Conservation (phyloP, 257 asterid genomes). For the Jaltomata sinuosa region DNA sequence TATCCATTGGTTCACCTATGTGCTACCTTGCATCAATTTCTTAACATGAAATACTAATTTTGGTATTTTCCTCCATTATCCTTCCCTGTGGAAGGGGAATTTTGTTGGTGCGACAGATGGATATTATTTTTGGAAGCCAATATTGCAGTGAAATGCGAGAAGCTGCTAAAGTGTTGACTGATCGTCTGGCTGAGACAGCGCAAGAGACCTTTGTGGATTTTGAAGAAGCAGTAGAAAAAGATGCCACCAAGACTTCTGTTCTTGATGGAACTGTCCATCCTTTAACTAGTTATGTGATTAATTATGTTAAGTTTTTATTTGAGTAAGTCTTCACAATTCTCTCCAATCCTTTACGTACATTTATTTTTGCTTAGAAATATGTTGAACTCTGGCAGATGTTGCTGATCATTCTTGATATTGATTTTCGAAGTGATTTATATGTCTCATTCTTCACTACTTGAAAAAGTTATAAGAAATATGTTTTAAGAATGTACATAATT, state of each 20-base stretch:
- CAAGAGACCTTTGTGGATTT: conserved; percentile 93
- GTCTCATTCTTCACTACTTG: not conserved
- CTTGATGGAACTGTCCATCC: conserved; percentile 99
- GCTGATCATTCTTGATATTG: not conserved
- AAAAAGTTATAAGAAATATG: not conserved
- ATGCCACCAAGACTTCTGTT: conserved; percentile 89
- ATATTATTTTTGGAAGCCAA: conserved; percentile 52
- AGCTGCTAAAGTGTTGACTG: conserved; percentile 47
- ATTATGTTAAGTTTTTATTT: conserved; percentile 83
- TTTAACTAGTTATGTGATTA: conserved; percentile 88
- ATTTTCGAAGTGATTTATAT: not conserved
- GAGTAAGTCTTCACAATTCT: conserved; percentile 46
- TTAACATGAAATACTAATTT: not conserved
- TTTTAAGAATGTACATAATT: not conserved
- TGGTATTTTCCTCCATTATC: not conserved
- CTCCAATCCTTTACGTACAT: not conserved
- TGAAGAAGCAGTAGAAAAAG: conserved; percentile 97
- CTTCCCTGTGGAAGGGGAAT: not conserved
- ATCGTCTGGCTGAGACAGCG: conserved; percentile 84
- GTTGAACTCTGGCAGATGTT: not conserved
- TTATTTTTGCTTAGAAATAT: not conserved
- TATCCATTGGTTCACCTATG: not conserved
- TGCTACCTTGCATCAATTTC: not conserved
- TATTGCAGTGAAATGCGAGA: conserved; percentile 74
- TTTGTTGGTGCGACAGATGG: conserved; percentile 40